phyloP scores from a whole-genome alignment of 2,329 filamentous ascomycete species.

The Ceratocystis eucalypticola region DNA sequence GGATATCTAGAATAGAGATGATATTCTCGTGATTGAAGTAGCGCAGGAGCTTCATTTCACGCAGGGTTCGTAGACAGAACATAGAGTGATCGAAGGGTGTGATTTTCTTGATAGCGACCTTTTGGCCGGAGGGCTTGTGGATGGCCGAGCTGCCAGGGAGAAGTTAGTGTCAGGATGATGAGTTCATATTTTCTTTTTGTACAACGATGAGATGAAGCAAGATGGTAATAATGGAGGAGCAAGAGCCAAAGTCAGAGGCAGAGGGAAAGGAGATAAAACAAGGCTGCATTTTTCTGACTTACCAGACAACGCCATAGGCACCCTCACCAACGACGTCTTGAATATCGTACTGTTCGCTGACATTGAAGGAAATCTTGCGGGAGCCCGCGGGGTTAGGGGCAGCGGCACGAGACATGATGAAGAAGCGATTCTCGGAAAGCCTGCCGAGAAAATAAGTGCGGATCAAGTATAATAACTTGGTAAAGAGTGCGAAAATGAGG shows the following conservation, averaged over 20 bases:
- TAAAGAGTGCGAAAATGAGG: constrained; percentile 13
- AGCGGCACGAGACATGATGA: constrained; percentile 42
- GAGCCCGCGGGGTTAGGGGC: constrained; percentile 47
- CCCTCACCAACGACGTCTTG: constrained; percentile 98
- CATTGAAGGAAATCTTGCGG: constrained; percentile 98
- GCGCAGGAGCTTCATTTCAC: constrained; percentile 96
- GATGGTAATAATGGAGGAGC: too few relatives aligned
- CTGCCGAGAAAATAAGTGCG: constrained; percentile 9
- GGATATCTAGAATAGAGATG: constrained; percentile 97
- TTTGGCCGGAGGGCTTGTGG: constrained; percentile 95
- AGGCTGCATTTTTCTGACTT: constrained; percentile 29
- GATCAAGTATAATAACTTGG: constrained; percentile 2
- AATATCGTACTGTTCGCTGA: constrained; percentile 98
- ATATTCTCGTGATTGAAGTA: constrained; percentile 99
- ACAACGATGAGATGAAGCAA: too few relatives aligned
- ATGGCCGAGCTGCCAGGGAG: constrained; percentile 61
- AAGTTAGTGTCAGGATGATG: not conserved
- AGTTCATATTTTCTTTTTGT: too few relatives aligned
- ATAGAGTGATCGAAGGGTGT: constrained; percentile 98
- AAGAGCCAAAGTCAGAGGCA: not conserved
- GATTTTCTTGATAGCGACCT: constrained; percentile 99
- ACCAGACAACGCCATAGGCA: constrained; percentile 98
- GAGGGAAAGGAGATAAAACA: not conserved
- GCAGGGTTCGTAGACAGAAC: constrained; percentile 91
- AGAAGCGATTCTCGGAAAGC: constrained; percentile 12